Conservation (phyloP, 345 rosid species). For the Mallotus nudiflorus region DNA sequence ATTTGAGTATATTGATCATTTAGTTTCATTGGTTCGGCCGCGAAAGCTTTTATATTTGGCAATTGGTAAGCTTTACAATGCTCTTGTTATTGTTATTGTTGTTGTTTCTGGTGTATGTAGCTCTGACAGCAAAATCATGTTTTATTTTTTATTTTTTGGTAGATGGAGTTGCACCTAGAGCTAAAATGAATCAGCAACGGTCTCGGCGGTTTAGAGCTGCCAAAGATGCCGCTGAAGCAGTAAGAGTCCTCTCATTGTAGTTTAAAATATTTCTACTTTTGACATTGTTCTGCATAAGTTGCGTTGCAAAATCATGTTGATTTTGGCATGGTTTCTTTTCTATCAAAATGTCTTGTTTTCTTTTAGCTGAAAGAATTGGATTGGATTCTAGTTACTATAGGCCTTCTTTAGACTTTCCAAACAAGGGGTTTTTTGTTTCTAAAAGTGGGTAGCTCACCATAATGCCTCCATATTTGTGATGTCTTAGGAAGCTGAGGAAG, state of each 20-base stretch:
- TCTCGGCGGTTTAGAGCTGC: slow-evolving; percentile 95
- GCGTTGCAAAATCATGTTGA: too few relatives aligned
- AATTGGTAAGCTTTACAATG: slow-evolving; percentile 57
- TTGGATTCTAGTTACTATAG: neutral
- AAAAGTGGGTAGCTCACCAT: slow-evolving; percentile 14
- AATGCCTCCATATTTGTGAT: slow-evolving; percentile 9
- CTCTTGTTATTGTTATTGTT: neutral
- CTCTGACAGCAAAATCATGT: neutral
- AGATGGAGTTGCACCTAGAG: slow-evolving; percentile 99
- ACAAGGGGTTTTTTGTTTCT: too few relatives aligned
- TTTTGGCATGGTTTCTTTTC: neutral
- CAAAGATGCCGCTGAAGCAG: slow-evolving; percentile 94
- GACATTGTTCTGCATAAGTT: too few relatives aligned
- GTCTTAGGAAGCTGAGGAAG: slow-evolving; percentile 88
- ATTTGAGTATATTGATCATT: slow-evolving; percentile 90
- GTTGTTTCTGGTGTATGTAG: too few relatives aligned
- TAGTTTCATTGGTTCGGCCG: slow-evolving; percentile 85
- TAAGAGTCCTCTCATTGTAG: too few relatives aligned
- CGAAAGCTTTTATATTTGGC: slow-evolving; percentile 96
- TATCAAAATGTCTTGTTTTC: slow-evolving; percentile 1
- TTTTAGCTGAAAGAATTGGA: neutral
- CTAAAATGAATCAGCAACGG: slow-evolving; percentile 99
- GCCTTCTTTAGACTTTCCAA: too few relatives aligned
- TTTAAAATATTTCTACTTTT: too few relatives aligned
- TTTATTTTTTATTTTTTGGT: slow-evolving; percentile 19